Percentiles rank a stretch among this genome's conserved stretches.
Evolutionary conservation across 768 basidiomycete species (phyloP).

Genomic region (Russula sp.): DNA sequence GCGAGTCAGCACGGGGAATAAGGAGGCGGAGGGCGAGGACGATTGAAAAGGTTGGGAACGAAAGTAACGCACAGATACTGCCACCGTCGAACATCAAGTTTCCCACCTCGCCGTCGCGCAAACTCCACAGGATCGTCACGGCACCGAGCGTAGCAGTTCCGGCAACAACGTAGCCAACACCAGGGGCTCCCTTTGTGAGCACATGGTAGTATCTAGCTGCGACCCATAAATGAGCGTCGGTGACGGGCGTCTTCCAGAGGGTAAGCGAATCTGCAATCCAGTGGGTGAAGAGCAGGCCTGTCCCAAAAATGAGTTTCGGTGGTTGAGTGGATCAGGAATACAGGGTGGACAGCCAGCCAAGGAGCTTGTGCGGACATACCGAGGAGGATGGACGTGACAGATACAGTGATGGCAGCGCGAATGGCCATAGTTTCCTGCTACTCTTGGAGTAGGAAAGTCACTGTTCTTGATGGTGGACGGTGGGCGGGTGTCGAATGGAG

Average conservation of each 20-base stretch:
- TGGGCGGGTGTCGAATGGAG: neutral
- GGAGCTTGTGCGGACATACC: constrained; percentile 36
- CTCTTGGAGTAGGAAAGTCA: neutral
- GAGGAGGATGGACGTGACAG: constrained; percentile 71
- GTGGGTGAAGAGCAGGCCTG: constrained; percentile 78
- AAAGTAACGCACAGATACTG: constrained; percentile 61
- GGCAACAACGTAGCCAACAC: constrained; percentile 50
- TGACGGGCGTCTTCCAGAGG: constrained; percentile 77
- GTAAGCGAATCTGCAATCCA: constrained; percentile 93
- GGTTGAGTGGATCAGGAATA: neutral
- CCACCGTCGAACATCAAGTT: constrained; percentile 92
- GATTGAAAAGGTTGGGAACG: neutral
- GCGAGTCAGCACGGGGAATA: neutral
- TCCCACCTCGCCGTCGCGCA: constrained; percentile 67
- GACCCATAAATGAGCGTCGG: constrained; percentile 78
- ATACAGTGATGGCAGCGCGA: constrained; percentile 67
- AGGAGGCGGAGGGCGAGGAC: neutral
- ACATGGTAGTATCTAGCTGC: constrained; percentile 79
- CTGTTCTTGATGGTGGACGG: neutral
- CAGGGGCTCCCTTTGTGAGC: constrained; percentile 55
- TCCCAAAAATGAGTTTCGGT: neutral
- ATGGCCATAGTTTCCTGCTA: constrained; percentile 37
- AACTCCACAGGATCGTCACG: constrained; percentile 66
- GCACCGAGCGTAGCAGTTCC: constrained; percentile 52
- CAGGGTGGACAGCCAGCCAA: neutral